Evolutionary conservation across 2,329 filamentous ascomycete species (phyloP).

Genomic region (Daldinia eschscholtzii): DNA sequence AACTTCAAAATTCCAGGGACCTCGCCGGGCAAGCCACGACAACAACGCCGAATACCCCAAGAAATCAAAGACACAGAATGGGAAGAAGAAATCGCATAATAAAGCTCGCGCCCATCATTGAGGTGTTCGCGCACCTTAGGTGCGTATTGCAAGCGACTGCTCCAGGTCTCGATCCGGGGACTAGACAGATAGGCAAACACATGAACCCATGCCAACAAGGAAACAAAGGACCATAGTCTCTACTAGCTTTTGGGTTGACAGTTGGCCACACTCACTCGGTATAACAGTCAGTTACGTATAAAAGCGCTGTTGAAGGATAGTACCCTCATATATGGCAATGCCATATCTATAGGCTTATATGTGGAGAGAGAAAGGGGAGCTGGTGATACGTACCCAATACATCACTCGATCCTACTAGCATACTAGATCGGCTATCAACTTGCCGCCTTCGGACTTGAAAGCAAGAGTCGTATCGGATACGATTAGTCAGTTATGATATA

Average conservation of each 20-base stretch:
- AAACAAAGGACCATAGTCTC: slow-evolving; percentile 15
- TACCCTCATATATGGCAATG: slow-evolving; percentile 8
- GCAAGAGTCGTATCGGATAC: not conserved
- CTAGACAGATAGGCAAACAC: not conserved
- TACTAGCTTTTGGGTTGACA: slow-evolving; percentile 25
- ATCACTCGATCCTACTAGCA: not conserved
- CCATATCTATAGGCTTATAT: slow-evolving; percentile 1
- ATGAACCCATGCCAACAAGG: slow-evolving; percentile 13
- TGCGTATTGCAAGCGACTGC: slow-evolving; percentile 18
- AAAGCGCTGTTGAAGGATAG: slow-evolving; percentile 11
- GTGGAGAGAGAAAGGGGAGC: slow-evolving; percentile 12
- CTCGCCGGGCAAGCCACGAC: slow-evolving; percentile 45
- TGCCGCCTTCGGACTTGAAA: not conserved
- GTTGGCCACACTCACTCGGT: slow-evolving; percentile 34
- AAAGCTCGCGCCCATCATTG: slow-evolving; percentile 48
- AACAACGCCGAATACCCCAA: slow-evolving; percentile 44
- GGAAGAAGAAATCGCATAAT: slow-evolving; percentile 50
- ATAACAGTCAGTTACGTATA: slow-evolving; percentile 32
- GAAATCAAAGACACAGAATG: slow-evolving; percentile 46
- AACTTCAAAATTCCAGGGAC: slow-evolving; percentile 42
- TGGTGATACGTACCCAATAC: slow-evolving; percentile 18
- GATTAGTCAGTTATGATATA: slow-evolving; percentile 1
- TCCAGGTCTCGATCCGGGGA: not conserved
- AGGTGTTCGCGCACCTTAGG: slow-evolving; percentile 19
- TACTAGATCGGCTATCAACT: not conserved